Conservation (phyloP, 331 rosid genomes). For the Telfairia occidentalis region DNA sequence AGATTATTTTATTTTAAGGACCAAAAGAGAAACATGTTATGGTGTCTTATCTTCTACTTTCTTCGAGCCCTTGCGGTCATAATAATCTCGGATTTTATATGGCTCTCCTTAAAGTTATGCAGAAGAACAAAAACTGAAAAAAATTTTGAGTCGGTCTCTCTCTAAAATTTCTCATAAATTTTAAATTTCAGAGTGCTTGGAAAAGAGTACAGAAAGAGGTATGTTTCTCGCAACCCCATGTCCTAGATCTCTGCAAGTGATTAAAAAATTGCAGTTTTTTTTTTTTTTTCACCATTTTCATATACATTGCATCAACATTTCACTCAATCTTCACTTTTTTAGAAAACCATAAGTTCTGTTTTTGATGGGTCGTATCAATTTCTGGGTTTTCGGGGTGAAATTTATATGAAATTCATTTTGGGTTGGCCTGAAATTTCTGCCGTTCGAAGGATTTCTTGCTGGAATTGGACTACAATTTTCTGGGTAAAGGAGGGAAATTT, state of each 20-base stretch:
- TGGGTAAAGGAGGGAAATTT: no score
- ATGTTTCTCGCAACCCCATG: slow-evolving; percentile 43
- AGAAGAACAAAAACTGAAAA: neutral
- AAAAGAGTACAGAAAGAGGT: neutral
- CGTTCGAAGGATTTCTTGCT: neutral
- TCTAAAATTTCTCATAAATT: no score
- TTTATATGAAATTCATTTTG: neutral
- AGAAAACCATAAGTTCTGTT: neutral
- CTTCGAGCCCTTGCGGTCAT: slow-evolving; percentile 1
- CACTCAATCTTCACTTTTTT: neutral
- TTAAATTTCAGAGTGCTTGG: neutral
- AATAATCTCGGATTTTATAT: neutral
- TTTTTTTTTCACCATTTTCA: neutral
- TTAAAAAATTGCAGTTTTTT: slow-evolving; percentile 21
- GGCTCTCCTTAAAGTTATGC: neutral
- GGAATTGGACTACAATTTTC: neutral
- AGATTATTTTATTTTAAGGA: neutral
- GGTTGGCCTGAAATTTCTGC: neutral
- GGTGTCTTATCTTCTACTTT: slow-evolving; percentile 6
- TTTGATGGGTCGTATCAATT: slow-evolving; percentile 1
- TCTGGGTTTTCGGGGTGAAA: neutral
- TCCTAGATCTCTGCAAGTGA: slow-evolving; percentile 46
- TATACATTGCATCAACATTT: neutral
- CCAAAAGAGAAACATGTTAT: slow-evolving; percentile 6
- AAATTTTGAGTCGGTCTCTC: neutral